Evolutionary conservation across 2,329 filamentous ascomycete genomes (phyloP).

Genomic region (Fusarium sp.): DNA sequence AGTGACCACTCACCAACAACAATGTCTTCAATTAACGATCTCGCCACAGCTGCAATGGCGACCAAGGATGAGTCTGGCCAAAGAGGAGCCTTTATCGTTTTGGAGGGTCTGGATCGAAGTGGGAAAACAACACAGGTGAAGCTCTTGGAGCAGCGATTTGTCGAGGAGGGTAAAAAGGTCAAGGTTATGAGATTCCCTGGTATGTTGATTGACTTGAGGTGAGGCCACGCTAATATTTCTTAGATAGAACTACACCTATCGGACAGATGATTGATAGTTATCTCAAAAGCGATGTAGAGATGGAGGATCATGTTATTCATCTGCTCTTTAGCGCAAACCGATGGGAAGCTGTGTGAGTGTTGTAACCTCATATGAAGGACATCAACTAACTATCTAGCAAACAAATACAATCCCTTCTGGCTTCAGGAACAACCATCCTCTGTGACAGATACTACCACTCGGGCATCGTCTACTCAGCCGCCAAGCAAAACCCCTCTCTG

Average conservation of each 20-base stretch:
- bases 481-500: conserved; percentile 79
- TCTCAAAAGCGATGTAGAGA: conserved; percentile 75
- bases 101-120: conserved; percentile 89
- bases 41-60: conserved; percentile 60
- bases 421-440: conserved; percentile 77
- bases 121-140: conserved; percentile 93
- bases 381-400: conserved; percentile 52
- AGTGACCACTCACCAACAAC: conserved; percentile 5
- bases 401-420: conserved; percentile 65
- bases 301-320: conserved; percentile 91
- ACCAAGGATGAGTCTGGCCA: conserved; percentile 34
- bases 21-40: conserved; percentile 63
- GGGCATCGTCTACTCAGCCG: conserved; percentile 91
- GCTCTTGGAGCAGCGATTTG: conserved; percentile 67
- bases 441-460: conserved; percentile 96
- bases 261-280: conserved; percentile 89
- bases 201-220: conserved; percentile 48
- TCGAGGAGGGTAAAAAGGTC: conserved; percentile 60
- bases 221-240: conserved; percentile 8
- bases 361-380: conserved; percentile 22
- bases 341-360: conserved; percentile 76
- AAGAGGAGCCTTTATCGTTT: conserved; percentile 78
- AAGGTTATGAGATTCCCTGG: conserved; percentile 69
- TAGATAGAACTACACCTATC: conserved; percentile 85
- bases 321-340: conserved; percentile 90